phyloP scores from a whole-genome alignment of 2,329 filamentous ascomycete genomes.

The Pseudogymnoascus sp. region DNA sequence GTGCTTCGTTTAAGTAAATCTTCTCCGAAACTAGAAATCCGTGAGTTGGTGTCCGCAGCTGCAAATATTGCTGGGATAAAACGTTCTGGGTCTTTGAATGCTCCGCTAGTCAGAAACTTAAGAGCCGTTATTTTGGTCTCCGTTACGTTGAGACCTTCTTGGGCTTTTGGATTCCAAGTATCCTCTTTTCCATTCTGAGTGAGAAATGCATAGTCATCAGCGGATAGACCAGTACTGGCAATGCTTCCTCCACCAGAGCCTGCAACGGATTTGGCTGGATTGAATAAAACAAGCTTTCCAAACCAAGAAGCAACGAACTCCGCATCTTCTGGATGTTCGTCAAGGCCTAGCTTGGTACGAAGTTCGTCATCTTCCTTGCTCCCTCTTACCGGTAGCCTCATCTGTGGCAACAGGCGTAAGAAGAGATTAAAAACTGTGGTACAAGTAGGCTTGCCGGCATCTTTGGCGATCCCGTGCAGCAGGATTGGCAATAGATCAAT shows the following conservation, averaged over 20 bases:
- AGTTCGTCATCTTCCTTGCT: slow-evolving; percentile 71
- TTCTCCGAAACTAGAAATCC: slow-evolving; percentile 77
- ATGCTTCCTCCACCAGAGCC: slow-evolving; percentile 2
- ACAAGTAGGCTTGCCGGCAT: slow-evolving; percentile 47
- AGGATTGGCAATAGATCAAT: slow-evolving; percentile 66
- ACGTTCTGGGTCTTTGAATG: slow-evolving; percentile 77
- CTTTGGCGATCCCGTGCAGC: slow-evolving; percentile 58
- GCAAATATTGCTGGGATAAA: slow-evolving; percentile 81
- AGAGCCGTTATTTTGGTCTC: slow-evolving; percentile 65
- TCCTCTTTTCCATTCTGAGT: slow-evolving; percentile 60
- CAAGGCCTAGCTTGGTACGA: slow-evolving; percentile 59
- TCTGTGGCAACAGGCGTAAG: slow-evolving; percentile 65
- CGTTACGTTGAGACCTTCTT: slow-evolving; percentile 58
- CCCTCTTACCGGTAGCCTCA: slow-evolving; percentile 67
- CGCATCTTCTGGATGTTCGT: slow-evolving; percentile 58
- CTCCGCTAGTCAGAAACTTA: slow-evolving; percentile 72
- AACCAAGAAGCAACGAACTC: slow-evolving; percentile 69
- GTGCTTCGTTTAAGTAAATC: slow-evolving; percentile 78
- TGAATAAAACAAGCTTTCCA: slow-evolving; percentile 67
- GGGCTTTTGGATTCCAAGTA: slow-evolving; percentile 57
- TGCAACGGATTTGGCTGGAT: slow-evolving; percentile 21
- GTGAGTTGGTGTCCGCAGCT: slow-evolving; percentile 73
- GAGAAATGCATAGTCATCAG: slow-evolving; percentile 63
- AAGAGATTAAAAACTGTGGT: slow-evolving; percentile 76
- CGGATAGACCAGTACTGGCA: slow-evolving; percentile 51